Base-by-base conservation (phyloP, 495 filamentous ascomycete species). In the Aspergillus olivimuriae region DNA sequence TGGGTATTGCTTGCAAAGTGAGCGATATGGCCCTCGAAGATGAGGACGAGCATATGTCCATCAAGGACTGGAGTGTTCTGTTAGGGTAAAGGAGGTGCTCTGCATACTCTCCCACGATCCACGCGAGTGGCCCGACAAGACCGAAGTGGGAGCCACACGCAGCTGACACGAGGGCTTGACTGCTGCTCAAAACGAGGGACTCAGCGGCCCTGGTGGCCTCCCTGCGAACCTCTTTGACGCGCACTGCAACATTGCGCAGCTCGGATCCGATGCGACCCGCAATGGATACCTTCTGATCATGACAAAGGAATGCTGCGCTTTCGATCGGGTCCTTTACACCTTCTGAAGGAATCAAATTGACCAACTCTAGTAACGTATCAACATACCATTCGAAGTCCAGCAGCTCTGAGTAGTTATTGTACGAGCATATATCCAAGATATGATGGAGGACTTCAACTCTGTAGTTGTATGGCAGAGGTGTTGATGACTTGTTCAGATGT, bases 301-400 rank as follows among this genome's bases (percentile, higher is more conserved):
- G n/a, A n/a, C n/a, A n/a, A n/a, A n/a, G 56, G 26, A 46, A 33
- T 14, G 45, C 19, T 15, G 43, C 44, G 11, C 48, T 26, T 4
- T 48, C 37, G 24, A 70, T 61, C 16, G 43, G 30, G 17, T 57
- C 43, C 8, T 53, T 50, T 37, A 52, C 46, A 28, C 22, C 14
- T 19, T 51, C 53, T 23, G 58, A 53, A 40, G 81, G 70, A 23
- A 89, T 73, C 44, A 84, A 77, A 34, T 80, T 76, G 22, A 95
- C 76, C 2, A 98, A 72, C 53, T 91, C 84, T 4, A 87, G 78
- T 8, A 98, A 66, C 28, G 90, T 75, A 45, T 86, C 81, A 38
- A 97, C 80, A 66, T 97, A 97, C 92, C 92, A 98, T 48, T 94
- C 92, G 59, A 98, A 97, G 57, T 98, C 92, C 34, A 66, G 66